Percentiles rank a stretch among this genome's conserved stretches.
These are phyloP conservation scores for Hyaloscypha hepaticicola DNA, from an alignment of 495 filamentous ascomycete genomes.

Conservation along the genomic window DNA sequence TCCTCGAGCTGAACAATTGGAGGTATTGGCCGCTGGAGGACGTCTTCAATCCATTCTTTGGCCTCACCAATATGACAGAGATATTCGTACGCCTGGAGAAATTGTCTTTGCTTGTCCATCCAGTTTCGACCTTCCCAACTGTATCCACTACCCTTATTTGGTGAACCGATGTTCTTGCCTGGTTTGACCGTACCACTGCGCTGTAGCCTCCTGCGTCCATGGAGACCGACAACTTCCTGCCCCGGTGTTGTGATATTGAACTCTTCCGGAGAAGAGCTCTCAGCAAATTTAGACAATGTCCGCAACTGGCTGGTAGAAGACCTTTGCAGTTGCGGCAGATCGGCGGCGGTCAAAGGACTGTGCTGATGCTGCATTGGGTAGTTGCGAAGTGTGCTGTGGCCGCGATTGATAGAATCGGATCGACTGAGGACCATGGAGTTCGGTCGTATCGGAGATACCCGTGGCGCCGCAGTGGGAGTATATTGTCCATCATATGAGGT, in stretches of 20 bases:
- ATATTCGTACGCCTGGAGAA: slow-evolving; percentile 97
- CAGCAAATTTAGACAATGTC: slow-evolving; percentile 81
- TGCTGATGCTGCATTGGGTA: slow-evolving; percentile 45
- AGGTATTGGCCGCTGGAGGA: slow-evolving; percentile 85
- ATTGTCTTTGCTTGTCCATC: slow-evolving; percentile 99
- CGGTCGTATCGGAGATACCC: slow-evolving; percentile 41
- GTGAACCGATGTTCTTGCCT: slow-evolving; percentile 43
- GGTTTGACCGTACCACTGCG: slow-evolving; percentile 59
- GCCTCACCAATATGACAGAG: slow-evolving; percentile 99
- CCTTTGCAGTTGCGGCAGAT: slow-evolving; percentile 74
- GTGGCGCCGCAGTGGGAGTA: slow-evolving; percentile 33
- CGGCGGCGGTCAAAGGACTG: slow-evolving; percentile 59
- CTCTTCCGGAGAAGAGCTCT: slow-evolving; percentile 70
- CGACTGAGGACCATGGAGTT: slow-evolving; percentile 54
- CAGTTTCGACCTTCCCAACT: slow-evolving; percentile 86
- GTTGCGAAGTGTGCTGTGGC: slow-evolving; percentile 34
- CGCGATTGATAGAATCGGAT: slow-evolving; percentile 46
- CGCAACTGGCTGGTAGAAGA: slow-evolving; percentile 87
- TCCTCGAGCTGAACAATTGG: slow-evolving; percentile 97
- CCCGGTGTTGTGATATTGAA: slow-evolving; percentile 71
- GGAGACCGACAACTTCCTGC: slow-evolving; percentile 82
- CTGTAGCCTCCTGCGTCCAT: slow-evolving; percentile 81
- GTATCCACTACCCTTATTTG: slow-evolving; percentile 46
- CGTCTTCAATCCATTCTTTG: slow-evolving; percentile 98
- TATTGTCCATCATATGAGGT: slow-evolving; percentile 35